These are phyloP conservation scores for Typha latifolia DNA, from an alignment of 176 grass and related monocot genomes.

Conservation along the genomic window DNA sequence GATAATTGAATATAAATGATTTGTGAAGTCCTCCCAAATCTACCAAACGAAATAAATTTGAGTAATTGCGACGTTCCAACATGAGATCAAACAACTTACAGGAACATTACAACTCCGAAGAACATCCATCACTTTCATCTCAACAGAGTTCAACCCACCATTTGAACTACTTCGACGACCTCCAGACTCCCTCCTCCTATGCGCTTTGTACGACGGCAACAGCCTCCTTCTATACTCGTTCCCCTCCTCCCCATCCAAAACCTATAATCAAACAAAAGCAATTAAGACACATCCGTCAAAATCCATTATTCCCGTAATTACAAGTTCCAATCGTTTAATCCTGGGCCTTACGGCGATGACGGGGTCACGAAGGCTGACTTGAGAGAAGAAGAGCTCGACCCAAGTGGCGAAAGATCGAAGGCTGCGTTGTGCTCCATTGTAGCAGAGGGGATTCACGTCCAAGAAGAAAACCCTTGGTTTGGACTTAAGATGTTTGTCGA, in stretches of 20 bases:
- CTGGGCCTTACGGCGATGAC: constrained; percentile 51
- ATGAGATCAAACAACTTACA: constrained; percentile 14
- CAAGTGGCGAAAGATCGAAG: constrained; percentile 63
- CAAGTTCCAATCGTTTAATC: neutral
- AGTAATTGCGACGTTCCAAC: neutral
- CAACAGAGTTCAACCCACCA: constrained; percentile 18
- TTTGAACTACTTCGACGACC: constrained; percentile 13
- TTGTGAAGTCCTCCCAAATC: too few relatives aligned
- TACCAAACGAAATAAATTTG: neutral
- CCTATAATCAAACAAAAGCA: constrained; percentile 15
- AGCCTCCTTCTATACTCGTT: constrained; percentile 61
- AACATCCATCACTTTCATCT: constrained; percentile 48
- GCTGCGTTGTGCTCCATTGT: constrained; percentile 46
- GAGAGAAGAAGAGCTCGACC: constrained; percentile 60
- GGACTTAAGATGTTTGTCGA: constrained; percentile 30
- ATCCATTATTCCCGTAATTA: too few relatives aligned
- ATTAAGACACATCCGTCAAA: too few relatives aligned
- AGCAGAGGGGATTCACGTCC: constrained; percentile 74
- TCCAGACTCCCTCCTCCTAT: constrained; percentile 22
- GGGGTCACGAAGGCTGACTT: constrained; percentile 66
- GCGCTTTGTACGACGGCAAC: constrained; percentile 73
- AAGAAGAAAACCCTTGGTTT: constrained; percentile 55
- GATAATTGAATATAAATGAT: too few relatives aligned
- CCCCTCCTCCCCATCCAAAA: constrained; percentile 68
- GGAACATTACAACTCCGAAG: constrained; percentile 59